Evolutionary conservation across 2,329 filamentous ascomycete species (phyloP).

Genomic region (Xylaria sp.): DNA sequence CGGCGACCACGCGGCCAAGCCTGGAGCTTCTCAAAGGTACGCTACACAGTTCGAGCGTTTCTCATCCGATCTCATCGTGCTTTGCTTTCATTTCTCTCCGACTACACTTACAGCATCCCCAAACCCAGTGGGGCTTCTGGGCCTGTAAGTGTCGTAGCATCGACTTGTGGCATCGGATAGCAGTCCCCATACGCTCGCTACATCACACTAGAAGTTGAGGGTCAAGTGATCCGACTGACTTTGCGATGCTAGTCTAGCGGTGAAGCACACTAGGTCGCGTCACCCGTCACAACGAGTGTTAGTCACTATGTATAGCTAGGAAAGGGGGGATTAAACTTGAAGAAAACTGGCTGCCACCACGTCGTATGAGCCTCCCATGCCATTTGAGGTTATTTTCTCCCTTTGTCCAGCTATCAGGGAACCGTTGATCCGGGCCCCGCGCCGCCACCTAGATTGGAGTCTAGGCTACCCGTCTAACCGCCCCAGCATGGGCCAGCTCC

Average conservation of each 20-base stretch:
- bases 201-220: neutral
- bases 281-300: constrained; percentile 17
- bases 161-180: constrained; percentile 11
- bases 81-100: neutral
- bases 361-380: neutral
- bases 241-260: constrained; percentile 20
- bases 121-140: neutral
- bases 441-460: neutral
- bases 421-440: neutral
- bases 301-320: neutral
- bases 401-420: neutral
- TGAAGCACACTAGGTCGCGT: constrained; percentile 12
- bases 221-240: constrained; percentile 24
- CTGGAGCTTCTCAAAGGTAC: constrained; percentile 38
- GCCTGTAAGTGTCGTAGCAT: constrained; percentile 8
- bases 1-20: constrained; percentile 31
- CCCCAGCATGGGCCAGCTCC: neutral
- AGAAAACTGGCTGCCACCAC: neutral
- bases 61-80: constrained; percentile 1
- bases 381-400: neutral
- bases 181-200: neutral
- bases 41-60: constrained; percentile 10
- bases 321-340: neutral
- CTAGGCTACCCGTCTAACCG: neutral
- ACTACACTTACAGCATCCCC: neutral